Percentiles rank a stretch among this genome's conserved stretches.
Conservation (phyloP, 352 stramenopile species). For the Phytopythium cucurbitacearum region DNA sequence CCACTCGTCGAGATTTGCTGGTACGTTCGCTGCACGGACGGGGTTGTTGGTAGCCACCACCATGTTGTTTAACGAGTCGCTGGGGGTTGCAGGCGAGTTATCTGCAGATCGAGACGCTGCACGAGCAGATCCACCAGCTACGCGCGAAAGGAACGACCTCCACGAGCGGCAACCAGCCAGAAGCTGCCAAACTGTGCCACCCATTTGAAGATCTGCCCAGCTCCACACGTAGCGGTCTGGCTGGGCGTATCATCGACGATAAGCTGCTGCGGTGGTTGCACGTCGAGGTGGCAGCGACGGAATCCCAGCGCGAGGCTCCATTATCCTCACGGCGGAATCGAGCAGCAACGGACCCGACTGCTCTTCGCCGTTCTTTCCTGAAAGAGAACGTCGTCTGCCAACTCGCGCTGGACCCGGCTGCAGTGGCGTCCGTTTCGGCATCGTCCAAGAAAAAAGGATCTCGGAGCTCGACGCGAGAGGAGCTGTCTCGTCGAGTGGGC, state of each 20-base stretch:
- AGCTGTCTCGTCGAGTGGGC: conserved; percentile 16
- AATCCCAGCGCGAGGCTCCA: background rate
- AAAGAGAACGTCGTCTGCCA: conserved; percentile 21
- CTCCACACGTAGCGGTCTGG: conserved; percentile 4
- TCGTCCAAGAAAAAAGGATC: background rate
- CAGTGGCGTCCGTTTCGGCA: conserved; percentile 2
- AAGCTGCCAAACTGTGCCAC: background rate
- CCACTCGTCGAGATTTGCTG: conserved; percentile 18
- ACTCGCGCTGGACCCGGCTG: conserved; percentile 14
- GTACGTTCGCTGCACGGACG: conserved; percentile 8
- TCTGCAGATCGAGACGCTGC: conserved; percentile 24
- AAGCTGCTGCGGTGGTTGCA: conserved; percentile 18
- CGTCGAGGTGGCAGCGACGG: conserved; percentile 12
- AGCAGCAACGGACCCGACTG: background rate
- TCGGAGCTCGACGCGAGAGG: conserved; percentile 1
- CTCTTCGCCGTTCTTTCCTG: conserved; percentile 16
- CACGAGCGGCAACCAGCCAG: background rate
- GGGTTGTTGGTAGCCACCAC: background rate
- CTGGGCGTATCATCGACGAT: conserved; percentile 22
- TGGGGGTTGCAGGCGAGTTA: conserved; percentile 9
- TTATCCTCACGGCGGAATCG: background rate
- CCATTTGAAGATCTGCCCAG: background rate
- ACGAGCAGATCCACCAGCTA: conserved; percentile 10
- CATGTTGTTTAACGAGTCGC: background rate
- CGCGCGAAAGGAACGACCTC: conserved; percentile 1